Evolutionary conservation across 2,329 filamentous ascomycete genomes (phyloP).

Genomic region (Aspergillus persii): DNA sequence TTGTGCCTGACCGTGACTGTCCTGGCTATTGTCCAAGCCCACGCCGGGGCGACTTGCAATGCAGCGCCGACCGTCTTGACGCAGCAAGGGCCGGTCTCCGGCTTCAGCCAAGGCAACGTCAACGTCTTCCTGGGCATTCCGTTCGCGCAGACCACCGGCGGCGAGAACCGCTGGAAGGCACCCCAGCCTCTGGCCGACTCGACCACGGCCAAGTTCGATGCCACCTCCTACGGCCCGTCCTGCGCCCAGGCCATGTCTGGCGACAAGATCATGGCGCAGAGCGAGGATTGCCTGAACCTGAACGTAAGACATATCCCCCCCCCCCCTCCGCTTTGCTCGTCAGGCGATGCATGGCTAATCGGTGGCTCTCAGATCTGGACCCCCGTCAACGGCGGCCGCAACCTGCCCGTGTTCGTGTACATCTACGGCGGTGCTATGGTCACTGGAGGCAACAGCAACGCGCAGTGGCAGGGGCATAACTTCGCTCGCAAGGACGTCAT

Average conservation of each 20-base stretch:
- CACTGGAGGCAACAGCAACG: constrained; percentile 22
- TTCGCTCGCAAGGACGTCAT: constrained; percentile 24
- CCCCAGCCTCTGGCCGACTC: constrained; percentile 13
- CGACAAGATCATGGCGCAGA: constrained; percentile 18
- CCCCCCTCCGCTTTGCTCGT: background rate
- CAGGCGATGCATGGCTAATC: background rate
- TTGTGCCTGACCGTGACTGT: constrained; percentile 14
- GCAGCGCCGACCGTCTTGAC: constrained; percentile 14
- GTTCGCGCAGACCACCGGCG: constrained; percentile 19
- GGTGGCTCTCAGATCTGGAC: constrained; percentile 15
- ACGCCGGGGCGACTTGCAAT: constrained; percentile 7
- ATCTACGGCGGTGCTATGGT: constrained; percentile 64
- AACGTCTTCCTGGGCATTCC: constrained; percentile 24
- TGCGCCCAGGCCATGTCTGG: constrained; percentile 25
- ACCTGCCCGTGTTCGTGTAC: constrained; percentile 45
- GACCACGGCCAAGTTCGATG: constrained; percentile 12
- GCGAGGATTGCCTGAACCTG: constrained; percentile 22
- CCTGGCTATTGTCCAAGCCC: constrained; percentile 2
- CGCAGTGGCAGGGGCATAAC: constrained; percentile 23
- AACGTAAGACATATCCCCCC: constrained; percentile 5
- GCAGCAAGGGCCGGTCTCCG: constrained; percentile 22
- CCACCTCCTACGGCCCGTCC: constrained; percentile 18
- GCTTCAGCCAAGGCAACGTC: constrained; percentile 24
- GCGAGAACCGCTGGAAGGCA: constrained; percentile 23
- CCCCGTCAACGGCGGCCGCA: constrained; percentile 11